phyloP scores from a whole-genome alignment of 1,284 basidiomycete species.

The Naganishia albida region DNA sequence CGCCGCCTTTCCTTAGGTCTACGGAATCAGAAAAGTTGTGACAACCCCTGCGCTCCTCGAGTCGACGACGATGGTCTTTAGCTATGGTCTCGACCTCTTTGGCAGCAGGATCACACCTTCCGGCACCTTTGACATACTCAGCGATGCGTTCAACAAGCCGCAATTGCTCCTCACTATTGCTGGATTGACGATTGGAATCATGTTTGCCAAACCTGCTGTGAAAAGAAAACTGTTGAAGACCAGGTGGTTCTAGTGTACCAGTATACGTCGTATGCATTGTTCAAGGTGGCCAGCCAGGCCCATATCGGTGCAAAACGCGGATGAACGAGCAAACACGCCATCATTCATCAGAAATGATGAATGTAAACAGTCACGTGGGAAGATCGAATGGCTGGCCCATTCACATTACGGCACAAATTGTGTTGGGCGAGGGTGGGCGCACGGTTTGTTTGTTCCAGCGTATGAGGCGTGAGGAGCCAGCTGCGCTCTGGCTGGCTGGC shows the following conservation, averaged over 20 bases:
- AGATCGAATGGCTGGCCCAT: not conserved
- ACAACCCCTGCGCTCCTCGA: conserved; percentile 84
- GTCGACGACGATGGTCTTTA: conserved; percentile 85
- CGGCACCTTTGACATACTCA: conserved; percentile 89
- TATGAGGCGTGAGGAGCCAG: no score
- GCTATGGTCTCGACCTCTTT: conserved; percentile 85
- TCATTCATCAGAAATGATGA: not conserved
- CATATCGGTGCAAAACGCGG: no score
- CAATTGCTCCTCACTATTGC: conserved; percentile 83
- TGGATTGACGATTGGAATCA: conserved; percentile 70
- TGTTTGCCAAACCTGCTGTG: conserved; percentile 62
- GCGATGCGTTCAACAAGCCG: conserved; percentile 86
- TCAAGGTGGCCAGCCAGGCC: no score
- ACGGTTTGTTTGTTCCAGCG: no score
- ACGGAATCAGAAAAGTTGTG: conserved; percentile 66
- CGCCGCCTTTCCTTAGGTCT: conserved; percentile 58
- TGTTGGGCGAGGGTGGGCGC: no score
- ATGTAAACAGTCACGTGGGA: not conserved
- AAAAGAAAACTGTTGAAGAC: conserved; percentile 45
- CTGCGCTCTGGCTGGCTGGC: conserved; percentile 10
- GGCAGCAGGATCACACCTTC: conserved; percentile 79
- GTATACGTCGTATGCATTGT: no score
- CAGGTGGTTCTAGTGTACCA: conserved; percentile 47
- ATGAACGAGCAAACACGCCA: not conserved
- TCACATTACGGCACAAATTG: no score